Conservation (phyloP, 345 rosid species). For the Dimocarpus longan region DNA sequence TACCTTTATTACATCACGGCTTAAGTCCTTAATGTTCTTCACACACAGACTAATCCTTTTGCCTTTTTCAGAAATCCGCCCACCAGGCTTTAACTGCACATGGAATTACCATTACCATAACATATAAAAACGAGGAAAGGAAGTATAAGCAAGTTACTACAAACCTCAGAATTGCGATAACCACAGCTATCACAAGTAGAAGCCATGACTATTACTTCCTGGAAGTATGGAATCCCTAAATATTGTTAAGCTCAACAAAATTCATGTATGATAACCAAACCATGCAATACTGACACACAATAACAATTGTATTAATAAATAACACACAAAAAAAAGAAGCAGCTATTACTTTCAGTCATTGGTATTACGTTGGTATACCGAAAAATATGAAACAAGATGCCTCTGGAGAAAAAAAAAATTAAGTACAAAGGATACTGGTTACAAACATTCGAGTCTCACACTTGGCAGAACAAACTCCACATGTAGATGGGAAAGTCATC, state of each 20-base stretch:
- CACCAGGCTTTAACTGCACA: slow-evolving; percentile 90
- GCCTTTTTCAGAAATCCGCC: slow-evolving; percentile 82
- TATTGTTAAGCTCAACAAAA: slow-evolving; percentile 45
- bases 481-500: slow-evolving; percentile 66
- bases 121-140: slow-evolving; percentile 1
- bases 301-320: neutral
- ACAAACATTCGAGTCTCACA: slow-evolving; percentile 68
- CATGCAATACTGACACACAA: neutral
- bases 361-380: neutral
- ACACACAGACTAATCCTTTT: slow-evolving; percentile 67
- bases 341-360: neutral
- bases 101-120: slow-evolving; percentile 16
- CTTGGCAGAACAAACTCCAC: slow-evolving; percentile 48
- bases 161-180: slow-evolving; percentile 94
- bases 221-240: slow-evolving; percentile 90
- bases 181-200: slow-evolving; percentile 88
- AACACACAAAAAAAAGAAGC: too few relatives aligned
- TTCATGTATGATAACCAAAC: neutral
- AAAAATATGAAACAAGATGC: neutral
- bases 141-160: slow-evolving; percentile 21
- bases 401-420: neutral
- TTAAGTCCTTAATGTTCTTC: slow-evolving; percentile 59
- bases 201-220: slow-evolving; percentile 98
- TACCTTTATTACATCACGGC: slow-evolving; percentile 95
- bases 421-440: slow-evolving; percentile 54